These are phyloP conservation scores for Clavulina sp. DNA, from an alignment of 768 basidiomycete genomes.

Conservation along the genomic window DNA sequence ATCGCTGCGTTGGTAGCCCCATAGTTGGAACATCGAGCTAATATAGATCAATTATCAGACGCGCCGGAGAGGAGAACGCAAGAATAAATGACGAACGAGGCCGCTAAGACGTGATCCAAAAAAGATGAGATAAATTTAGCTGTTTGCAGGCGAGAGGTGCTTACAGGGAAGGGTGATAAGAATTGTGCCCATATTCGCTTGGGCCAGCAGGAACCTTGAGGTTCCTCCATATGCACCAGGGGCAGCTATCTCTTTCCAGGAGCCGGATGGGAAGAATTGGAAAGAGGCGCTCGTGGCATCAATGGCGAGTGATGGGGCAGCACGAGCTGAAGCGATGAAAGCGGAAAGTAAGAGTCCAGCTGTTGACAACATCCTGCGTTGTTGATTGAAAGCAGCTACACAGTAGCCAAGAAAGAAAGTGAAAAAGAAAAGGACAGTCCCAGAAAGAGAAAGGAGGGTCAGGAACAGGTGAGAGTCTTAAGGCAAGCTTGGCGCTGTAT, in stretches of 20 bases:
- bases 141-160: neutral
- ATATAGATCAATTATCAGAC: neutral
- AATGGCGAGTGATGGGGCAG: too few relatives aligned
- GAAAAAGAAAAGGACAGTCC: too few relatives aligned
- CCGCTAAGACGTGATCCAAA: neutral
- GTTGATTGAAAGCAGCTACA: too few relatives aligned
- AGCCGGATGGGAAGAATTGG: neutral
- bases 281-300: too few relatives aligned
- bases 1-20: conserved; percentile 8
- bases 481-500: too few relatives aligned
- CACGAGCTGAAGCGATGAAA: too few relatives aligned
- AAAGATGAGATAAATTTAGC: neutral
- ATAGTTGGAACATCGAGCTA: conserved; percentile 1
- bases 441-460: too few relatives aligned
- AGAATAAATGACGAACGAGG: neutral
- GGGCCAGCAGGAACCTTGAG: neutral
- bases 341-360: too few relatives aligned
- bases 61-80: neutral
- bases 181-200: neutral
- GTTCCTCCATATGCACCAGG: neutral
- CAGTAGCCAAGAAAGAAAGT: too few relatives aligned
- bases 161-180: neutral
- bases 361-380: too few relatives aligned
- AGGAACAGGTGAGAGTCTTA: too few relatives aligned
- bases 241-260: neutral